Conservation (phyloP, 805 yeast genomes). For the Wickerhamiella domercqiae region DNA sequence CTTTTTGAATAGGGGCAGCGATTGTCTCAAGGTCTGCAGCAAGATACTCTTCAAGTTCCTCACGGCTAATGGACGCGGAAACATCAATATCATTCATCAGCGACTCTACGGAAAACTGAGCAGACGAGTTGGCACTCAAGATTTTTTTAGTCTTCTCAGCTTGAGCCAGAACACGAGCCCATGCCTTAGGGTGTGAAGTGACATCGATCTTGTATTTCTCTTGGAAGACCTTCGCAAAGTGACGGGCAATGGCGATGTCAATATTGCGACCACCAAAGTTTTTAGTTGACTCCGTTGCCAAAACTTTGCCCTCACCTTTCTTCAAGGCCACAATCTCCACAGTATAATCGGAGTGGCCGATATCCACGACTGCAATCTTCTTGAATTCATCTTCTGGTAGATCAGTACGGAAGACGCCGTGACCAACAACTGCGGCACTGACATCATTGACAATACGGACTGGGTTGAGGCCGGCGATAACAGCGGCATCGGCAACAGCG, state of each 20-base stretch:
- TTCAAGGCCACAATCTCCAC: constrained; percentile 81
- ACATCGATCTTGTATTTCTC: constrained; percentile 88
- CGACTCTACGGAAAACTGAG: constrained; percentile 91
- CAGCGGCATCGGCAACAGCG: constrained; percentile 88
- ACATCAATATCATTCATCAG: constrained; percentile 96
- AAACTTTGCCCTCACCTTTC: constrained; percentile 88
- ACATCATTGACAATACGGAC: constrained; percentile 95
- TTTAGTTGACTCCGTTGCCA: constrained; percentile 86
- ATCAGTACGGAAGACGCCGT: constrained; percentile 93
- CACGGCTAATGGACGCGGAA: constrained; percentile 74
- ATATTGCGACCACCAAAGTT: constrained; percentile 98
- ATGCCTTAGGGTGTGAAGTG: constrained; percentile 83
- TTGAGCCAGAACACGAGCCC: constrained; percentile 79
- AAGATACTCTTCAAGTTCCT: constrained; percentile 81
- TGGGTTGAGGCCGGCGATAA: constrained; percentile 93
- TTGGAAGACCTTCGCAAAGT: constrained; percentile 86
- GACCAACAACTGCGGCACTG: constrained; percentile 98
- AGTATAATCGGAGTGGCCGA: constrained; percentile 92
- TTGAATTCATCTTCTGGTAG: constrained; percentile 87
- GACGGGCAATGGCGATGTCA: constrained; percentile 85
- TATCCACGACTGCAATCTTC: constrained; percentile 84
- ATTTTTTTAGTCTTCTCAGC: constrained; percentile 92
- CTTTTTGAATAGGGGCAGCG: constrained; percentile 61
- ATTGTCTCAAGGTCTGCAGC: constrained; percentile 67
- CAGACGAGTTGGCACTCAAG: constrained; percentile 84